Evolutionary conservation across 768 basidiomycete genomes (phyloP), one percentile per base, ranked within the genome.

Genomic region (Cystobasidium tubakii): DNA sequence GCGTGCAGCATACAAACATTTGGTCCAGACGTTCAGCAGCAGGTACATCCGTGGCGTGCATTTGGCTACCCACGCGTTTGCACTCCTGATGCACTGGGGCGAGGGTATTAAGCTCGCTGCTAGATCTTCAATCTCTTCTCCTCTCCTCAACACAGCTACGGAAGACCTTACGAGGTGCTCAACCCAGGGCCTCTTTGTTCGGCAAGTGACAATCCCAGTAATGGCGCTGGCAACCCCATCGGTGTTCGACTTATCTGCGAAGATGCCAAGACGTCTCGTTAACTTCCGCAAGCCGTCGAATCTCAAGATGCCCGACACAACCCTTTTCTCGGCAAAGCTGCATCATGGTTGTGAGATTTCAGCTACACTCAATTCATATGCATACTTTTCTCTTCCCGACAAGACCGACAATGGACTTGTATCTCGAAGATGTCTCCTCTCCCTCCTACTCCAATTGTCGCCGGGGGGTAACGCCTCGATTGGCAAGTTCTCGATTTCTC

Each of bases 301-400:
- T 62, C 60, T 33, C 19, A 33, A 33, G 60, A 19, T 39, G 4
- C 31, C 9, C n/a, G 4, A 62, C 23, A 13, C 27, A 21, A 43
- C 33, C 39, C 34, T 66, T 21, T 44, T 66, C 64, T 36, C 27
- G 6, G 34, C 64, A 29, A 29, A 21, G 17, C 43, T 66, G 21
- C 60, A 33, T 62, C 60, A 62, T 62, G 60, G 60, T 17, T 62
- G 60, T n/a, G 31, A 33, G 15, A 62, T 62, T 33, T 10, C 31
- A 4, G 23, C 7, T 17, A 62, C 36, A 9, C 10, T 27, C 31
- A 17, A 62, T 4, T 62, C 60, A 15, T 33, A 15, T 19, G 36
- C 60, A 39, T 62, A 62, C 60, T 62, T 62, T 39, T 62, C 60
- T 39, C 31, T 62, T n/a, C 60, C 60, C 19, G 36, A 39, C 60